Evolutionary conservation across 352 stramenopile species (phyloP).

Genomic region (Phytophthora idaei): DNA sequence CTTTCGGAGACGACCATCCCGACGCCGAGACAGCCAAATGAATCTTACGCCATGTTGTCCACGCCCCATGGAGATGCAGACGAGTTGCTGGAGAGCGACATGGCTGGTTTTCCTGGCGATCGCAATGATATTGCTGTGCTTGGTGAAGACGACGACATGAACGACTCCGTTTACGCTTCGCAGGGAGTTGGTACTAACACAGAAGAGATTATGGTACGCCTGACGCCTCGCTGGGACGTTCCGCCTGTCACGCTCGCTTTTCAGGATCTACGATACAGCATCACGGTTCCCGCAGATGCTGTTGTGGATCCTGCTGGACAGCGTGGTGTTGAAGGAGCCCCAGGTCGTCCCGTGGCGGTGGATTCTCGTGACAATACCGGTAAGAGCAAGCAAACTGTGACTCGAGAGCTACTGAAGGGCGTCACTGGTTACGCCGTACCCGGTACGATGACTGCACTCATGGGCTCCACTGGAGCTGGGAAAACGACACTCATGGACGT

Average conservation of each 20-base stretch:
- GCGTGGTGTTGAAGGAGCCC: slow-evolving; percentile 26
- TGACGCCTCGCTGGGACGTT: slow-evolving; percentile 37
- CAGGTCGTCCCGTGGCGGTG: slow-evolving; percentile 31
- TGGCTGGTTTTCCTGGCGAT: slow-evolving; percentile 16
- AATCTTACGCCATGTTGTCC: slow-evolving; percentile 46
- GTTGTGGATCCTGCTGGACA: slow-evolving; percentile 16
- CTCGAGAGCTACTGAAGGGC: slow-evolving; percentile 68
- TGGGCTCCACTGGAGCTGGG: slow-evolving; percentile 82
- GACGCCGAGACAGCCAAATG: slow-evolving; percentile 27
- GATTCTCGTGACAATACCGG: slow-evolving; percentile 49
- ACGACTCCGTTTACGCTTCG: slow-evolving; percentile 29
- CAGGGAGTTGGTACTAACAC: slow-evolving; percentile 26
- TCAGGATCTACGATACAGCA: slow-evolving; percentile 48
- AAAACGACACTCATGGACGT: slow-evolving; percentile 94
- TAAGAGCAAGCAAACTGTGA: slow-evolving; percentile 55
- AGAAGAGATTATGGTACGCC: slow-evolving; percentile 26
- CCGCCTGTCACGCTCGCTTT: slow-evolving; percentile 51
- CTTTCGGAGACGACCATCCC: slow-evolving; percentile 12
- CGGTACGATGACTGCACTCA: slow-evolving; percentile 90
- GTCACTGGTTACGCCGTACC: slow-evolving; percentile 78
- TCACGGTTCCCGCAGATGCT: slow-evolving; percentile 25
- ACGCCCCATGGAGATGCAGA: slow-evolving; percentile 35
- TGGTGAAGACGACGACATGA: slow-evolving; percentile 9
- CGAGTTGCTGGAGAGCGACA: slow-evolving; percentile 35
- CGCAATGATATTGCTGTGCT: slow-evolving; percentile 17